A percentile compares a stretch with the other conserved stretches of the same genome.
Conservation (phyloP, 2,329 filamentous ascomycete species). For the Fusarium sarcochroum region DNA sequence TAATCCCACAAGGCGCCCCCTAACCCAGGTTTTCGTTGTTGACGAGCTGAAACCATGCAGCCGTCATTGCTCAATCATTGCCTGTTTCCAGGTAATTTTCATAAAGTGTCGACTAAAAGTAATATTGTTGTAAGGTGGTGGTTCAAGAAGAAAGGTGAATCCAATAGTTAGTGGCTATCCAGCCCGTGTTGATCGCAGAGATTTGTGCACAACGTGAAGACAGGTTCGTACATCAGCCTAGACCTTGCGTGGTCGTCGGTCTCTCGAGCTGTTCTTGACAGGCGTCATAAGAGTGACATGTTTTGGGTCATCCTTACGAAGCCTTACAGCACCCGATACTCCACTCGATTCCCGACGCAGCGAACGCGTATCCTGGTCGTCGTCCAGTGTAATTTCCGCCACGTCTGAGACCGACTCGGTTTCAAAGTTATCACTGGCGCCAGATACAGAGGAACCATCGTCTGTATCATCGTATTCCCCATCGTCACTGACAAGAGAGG, state of each 20-base stretch:
- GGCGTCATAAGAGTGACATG: conserved; percentile 70
- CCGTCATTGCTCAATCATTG: conserved; percentile 34
- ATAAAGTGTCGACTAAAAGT: conserved; percentile 48
- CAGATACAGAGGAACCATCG: conserved; percentile 72
- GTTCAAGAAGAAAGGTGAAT: conserved; percentile 49
- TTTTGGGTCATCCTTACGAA: conserved; percentile 68
- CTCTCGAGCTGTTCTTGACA: conserved; percentile 59
- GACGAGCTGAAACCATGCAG: conserved; percentile 42
- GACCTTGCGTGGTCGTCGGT: conserved; percentile 50
- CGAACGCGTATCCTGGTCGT: conserved; percentile 65
- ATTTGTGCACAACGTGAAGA: conserved; percentile 20
- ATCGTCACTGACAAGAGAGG: conserved; percentile 84
- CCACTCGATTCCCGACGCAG: conserved; percentile 61
- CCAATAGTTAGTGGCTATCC: conserved; percentile 40
- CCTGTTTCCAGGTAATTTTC: conserved; percentile 35
- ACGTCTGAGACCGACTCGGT: conserved; percentile 73
- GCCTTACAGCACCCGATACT: conserved; percentile 61
- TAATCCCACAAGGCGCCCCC: conserved; percentile 34
- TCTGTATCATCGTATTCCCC: conserved; percentile 83
- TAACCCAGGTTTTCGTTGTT: conserved; percentile 30
- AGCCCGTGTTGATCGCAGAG: conserved; percentile 17
- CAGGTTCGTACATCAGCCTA: conserved; percentile 29
- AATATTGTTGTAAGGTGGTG: conserved; percentile 47
- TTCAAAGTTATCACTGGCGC: conserved; percentile 69
- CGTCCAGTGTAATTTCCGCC: conserved; percentile 73